Evolutionary conservation across 192 early-diverging fungal genomes (phyloP), one percentile per base, ranked within the genome.

Genomic region (Powellomyces hirtus): DNA sequence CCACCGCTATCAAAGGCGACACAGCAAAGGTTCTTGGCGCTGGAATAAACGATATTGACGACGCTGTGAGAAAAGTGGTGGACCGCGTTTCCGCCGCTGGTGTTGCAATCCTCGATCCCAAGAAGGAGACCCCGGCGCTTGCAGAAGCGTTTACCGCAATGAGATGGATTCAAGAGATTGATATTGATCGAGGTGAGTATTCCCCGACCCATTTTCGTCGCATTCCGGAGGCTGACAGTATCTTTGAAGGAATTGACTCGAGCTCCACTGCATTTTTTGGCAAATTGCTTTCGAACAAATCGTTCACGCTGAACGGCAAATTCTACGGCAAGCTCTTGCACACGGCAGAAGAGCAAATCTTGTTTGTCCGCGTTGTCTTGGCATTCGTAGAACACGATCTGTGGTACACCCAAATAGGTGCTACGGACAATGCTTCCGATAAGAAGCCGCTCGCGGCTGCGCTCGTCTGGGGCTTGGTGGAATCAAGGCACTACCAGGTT

Each of bases 301-400:
- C 91, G 5, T 90, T 90, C 38, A 77, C 92, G 11, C 73, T 94
- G 38, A 90, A 89, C 84, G 92, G 95, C 58, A 92, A 91, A 73
- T 86, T 88, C 33, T 95, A 89, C 62, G 83, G 81, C 55, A 92
- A 92, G 71, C 80, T 89, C 36, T 72, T 84, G 2, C 73, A 67
- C 16, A 68, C 79, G 2, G 77, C 82, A 18, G 92, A 93, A 68
- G 83, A 84, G 34, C 75, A 93, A 86, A 74, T 89, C 33, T 78
- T 86, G 35, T 89, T 89, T 57, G 72, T 88, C 30, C 72, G 86
- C 27, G 76, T 81, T 62, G 77, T 83, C 36, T 16, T 77, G 36
- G 18, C 83, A 30, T 57, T 80, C 33, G 60, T 83, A 60, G 61
- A 69, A 14, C 51, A 67, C 27, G 34, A 69, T 30, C 67, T 52